These are phyloP conservation scores for Solanum sejunctum DNA, from an alignment of 257 asterid genomes.

Conservation along the genomic window DNA sequence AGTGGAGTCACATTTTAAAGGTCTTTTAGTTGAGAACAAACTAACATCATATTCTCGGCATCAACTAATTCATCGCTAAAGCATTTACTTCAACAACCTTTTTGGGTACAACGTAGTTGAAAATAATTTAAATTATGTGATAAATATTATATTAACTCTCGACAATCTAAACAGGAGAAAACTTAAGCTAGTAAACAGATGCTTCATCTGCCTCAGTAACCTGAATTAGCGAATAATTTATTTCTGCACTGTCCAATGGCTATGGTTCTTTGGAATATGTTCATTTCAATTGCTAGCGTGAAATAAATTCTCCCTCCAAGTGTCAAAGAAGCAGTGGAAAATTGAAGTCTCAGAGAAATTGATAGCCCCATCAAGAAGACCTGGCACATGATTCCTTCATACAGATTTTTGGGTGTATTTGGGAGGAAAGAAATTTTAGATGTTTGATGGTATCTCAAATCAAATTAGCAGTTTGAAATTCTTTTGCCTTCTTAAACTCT, in stretches of 20 bases:
- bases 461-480: neutral
- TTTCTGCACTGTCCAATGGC: neutral
- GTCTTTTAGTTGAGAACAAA: too few relatives aligned
- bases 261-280: neutral
- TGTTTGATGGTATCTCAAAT: neutral
- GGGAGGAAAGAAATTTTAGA: neutral
- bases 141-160: neutral
- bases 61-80: too few relatives aligned
- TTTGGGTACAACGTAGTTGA: too few relatives aligned
- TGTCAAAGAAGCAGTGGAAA: too few relatives aligned
- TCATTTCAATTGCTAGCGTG: neutral
- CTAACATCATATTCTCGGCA: too few relatives aligned
- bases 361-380: neutral
- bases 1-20: too few relatives aligned
- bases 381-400: neutral
- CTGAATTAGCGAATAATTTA: neutral
- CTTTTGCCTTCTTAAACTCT: too few relatives aligned
- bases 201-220: neutral
- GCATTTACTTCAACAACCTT: too few relatives aligned
- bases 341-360: too few relatives aligned
- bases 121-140: too few relatives aligned
- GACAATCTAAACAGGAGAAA: neutral
- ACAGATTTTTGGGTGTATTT: too few relatives aligned
- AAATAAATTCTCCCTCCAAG: too few relatives aligned
- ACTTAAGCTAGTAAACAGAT: neutral